phyloP scores from a whole-genome alignment of 805 yeast genomes.

The Candida dajiaensis region DNA sequence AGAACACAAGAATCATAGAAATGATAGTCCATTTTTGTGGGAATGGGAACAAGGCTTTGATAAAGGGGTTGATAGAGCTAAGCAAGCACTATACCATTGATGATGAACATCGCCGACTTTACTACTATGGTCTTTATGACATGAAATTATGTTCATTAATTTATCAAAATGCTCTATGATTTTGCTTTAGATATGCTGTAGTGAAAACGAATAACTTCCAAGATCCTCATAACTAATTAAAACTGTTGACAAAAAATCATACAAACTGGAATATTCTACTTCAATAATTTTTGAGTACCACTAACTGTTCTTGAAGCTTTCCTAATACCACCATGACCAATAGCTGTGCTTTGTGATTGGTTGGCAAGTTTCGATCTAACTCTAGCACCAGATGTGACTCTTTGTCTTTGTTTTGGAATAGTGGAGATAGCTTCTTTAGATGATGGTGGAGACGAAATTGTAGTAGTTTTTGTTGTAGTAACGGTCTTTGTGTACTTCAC shows the following conservation, averaged over 20 bases:
- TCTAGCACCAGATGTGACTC: slow-evolving; percentile 25
- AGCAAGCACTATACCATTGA: background rate
- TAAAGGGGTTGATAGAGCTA: slow-evolving; percentile 40
- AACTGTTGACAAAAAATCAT: background rate
- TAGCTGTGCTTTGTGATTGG: slow-evolving; percentile 13
- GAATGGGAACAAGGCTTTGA: slow-evolving; percentile 87
- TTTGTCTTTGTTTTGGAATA: slow-evolving; percentile 21
- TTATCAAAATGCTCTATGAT: background rate
- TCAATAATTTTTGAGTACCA: slow-evolving; percentile 7
- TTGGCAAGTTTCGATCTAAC: slow-evolving; percentile 24
- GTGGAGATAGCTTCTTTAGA: slow-evolving; percentile 14
- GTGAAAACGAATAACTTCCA: background rate
- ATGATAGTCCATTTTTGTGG: slow-evolving; percentile 61
- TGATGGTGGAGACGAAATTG: slow-evolving; percentile 26
- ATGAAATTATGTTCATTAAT: background rate
- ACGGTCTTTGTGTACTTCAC: slow-evolving; percentile 23
- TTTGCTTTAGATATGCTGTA: background rate
- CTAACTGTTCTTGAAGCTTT: slow-evolving; percentile 23
- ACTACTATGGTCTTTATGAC: background rate
- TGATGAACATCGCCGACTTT: background rate
- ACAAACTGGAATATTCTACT: background rate
- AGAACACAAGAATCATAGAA: slow-evolving; percentile 56
- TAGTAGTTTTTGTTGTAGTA: slow-evolving; percentile 25
- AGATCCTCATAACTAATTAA: background rate
- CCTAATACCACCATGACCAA: slow-evolving; percentile 24